Conservation (phyloP, 352 stramenopile genomes). For the Phytophthora foliorum region DNA sequence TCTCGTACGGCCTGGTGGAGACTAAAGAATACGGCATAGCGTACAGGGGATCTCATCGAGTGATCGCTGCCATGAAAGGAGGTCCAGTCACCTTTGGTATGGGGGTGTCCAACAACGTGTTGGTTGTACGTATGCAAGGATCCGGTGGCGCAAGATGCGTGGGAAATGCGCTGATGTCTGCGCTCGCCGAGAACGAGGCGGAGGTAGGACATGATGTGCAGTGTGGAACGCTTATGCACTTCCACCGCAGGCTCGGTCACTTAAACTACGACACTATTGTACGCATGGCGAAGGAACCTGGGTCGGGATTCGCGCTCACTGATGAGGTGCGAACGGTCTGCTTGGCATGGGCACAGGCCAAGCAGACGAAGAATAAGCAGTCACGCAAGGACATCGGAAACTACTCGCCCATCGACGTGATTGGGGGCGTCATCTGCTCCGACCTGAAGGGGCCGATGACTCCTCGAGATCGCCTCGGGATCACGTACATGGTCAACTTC, state of each 20-base stretch:
- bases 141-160: not conserved
- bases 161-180: slow-evolving; percentile 15
- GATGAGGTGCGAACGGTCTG: slow-evolving; percentile 8
- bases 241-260: slow-evolving; percentile 19
- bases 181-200: slow-evolving; percentile 16
- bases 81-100: slow-evolving; percentile 8
- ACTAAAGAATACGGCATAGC: slow-evolving; percentile 10
- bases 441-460: slow-evolving; percentile 17
- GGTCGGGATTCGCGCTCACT: slow-evolving; percentile 11
- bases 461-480: not conserved
- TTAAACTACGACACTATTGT: slow-evolving; percentile 22
- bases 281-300: slow-evolving; percentile 6
- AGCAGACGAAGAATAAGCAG: slow-evolving; percentile 25
- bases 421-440: slow-evolving; percentile 17
- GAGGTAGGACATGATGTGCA: slow-evolving; percentile 8
- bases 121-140: slow-evolving; percentile 3
- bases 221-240: slow-evolving; percentile 16
- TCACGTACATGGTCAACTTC: slow-evolving; percentile 25
- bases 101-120: slow-evolving; percentile 9
- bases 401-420: slow-evolving; percentile 26
- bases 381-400: slow-evolving; percentile 16
- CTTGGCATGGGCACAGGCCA: slow-evolving; percentile 22
- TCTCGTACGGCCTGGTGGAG: slow-evolving; percentile 30
- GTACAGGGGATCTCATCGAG: slow-evolving; percentile 2
- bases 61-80: not conserved